These are phyloP conservation scores for Aspergillus awamori DNA, from an alignment of 2,329 filamentous ascomycete species.

Conservation along the genomic window DNA sequence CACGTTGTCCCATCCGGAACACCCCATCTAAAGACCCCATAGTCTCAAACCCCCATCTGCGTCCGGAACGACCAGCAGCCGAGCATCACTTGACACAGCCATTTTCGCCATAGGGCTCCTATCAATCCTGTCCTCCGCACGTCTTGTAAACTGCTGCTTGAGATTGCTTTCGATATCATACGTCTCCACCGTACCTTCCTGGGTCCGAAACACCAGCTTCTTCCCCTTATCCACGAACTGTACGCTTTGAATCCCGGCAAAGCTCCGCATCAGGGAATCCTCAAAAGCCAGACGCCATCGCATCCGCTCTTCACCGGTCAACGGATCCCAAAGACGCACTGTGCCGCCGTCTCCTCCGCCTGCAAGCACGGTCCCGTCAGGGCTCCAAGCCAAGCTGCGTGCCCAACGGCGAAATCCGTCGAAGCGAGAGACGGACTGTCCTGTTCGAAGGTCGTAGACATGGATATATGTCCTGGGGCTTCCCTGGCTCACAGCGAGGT, in stretches of 20 bases:
- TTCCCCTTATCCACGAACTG: slow-evolving; percentile 1
- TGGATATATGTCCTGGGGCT: slow-evolving; percentile 10
- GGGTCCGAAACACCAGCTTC: slow-evolving; percentile 7
- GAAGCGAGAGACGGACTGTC: neutral
- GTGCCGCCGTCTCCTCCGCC: neutral
- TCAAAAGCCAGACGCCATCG: slow-evolving; percentile 11
- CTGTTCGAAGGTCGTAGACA: slow-evolving; percentile 9
- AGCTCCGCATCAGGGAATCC: neutral
- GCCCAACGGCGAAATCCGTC: neutral
- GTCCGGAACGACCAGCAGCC: slow-evolving; percentile 12
- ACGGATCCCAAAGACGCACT: slow-evolving; percentile 15
- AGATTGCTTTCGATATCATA: slow-evolving; percentile 15
- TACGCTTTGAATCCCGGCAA: neutral
- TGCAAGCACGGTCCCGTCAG: slow-evolving; percentile 13
- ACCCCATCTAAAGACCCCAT: slow-evolving; percentile 10
- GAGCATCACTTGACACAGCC: slow-evolving; percentile 10
- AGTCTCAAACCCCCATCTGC: slow-evolving; percentile 10
- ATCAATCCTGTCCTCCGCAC: neutral
- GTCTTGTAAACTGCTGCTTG: slow-evolving; percentile 15
- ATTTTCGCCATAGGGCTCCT: neutral
- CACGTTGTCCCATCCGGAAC: too few species aligned
- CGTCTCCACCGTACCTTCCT: slow-evolving; percentile 14
- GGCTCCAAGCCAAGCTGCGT: slow-evolving; percentile 13
- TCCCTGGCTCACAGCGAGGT: slow-evolving; percentile 13
- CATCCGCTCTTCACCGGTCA: slow-evolving; percentile 10